Evolutionary conservation across 2,329 filamentous ascomycete species (phyloP).

Genomic region (Colletotrichum chrysophilum): DNA sequence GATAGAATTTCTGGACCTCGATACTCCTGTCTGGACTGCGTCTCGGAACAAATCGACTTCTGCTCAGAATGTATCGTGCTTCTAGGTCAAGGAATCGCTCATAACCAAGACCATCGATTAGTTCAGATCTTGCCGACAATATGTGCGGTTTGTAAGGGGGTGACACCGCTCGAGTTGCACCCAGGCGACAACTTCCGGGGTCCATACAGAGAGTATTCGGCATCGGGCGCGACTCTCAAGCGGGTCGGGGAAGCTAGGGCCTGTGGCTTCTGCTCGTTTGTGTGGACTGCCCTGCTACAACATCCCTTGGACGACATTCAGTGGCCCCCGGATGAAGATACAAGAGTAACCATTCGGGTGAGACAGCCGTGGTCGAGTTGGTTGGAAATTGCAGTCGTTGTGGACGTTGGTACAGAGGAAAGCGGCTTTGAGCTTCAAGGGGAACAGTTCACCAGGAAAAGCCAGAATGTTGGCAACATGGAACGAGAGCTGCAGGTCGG

Average conservation of each 20-base stretch:
- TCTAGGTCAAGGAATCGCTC: not conserved
- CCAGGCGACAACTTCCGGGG: not conserved
- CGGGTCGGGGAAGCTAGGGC: not conserved
- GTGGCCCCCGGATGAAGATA: not conserved
- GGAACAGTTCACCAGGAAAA: not conserved
- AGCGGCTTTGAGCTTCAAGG: not conserved
- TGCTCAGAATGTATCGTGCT: not conserved
- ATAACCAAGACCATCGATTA: not conserved
- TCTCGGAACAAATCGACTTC: not conserved
- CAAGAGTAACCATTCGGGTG: not conserved
- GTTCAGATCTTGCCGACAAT: not conserved
- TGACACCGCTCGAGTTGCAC: accelerated
- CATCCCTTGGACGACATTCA: not conserved
- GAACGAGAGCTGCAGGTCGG: not conserved
- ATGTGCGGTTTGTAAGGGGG: not conserved
- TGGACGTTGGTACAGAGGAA: accelerated
- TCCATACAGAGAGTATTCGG: not conserved
- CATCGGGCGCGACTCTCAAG: not conserved
- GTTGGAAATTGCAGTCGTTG: not conserved
- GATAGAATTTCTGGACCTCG: not conserved
- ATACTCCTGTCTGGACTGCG: not conserved
- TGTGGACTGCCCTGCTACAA: not conserved
- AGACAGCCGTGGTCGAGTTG: not conserved
- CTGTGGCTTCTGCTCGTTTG: not conserved
- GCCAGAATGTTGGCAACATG: not conserved